Evolutionary conservation across 1,284 basidiomycete species (phyloP), one percentile per base, ranked within the genome.

Genomic region (Ceratobasidium papillatum): DNA sequence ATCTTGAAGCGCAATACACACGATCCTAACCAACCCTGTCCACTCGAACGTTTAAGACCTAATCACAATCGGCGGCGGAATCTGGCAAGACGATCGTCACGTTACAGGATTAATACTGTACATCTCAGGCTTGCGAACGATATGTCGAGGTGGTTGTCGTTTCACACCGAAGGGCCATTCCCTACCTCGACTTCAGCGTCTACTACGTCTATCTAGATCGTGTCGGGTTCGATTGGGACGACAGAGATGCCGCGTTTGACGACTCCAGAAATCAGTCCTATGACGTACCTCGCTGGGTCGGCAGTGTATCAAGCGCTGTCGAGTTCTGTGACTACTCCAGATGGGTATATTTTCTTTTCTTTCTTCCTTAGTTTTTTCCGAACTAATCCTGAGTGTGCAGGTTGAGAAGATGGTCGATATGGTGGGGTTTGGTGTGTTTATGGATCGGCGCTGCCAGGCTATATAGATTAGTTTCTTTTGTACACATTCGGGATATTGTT

Each of bases 31-130:
- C 11, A 64, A 64, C 45, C 62, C 62, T 25, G 30, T 32, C 1
- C 43, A 19, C 30, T 64, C 30, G 45, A 64, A 64, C 30, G 14
- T 64, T 19, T 32, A 43, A 9, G 47, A 64, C 27, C 62, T 27
- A 1, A 64, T 1, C 27, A 11, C 32, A 2, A 51, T 64, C 30
- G 62, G 62, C 62, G 62, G 62, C 30, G 62, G 45, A 1, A 14
- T 64, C 0, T 64, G 62, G 62, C 43, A 64, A 19, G 62, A 64
- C 62, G 62, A 64, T 11, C 25, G 49, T 0, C 62, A 64, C 19
- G 19, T 49, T 34, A 64, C 62, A 7, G 34, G 62, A n/a, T n/a
- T n/a, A n/a, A n/a, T 17, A 36, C 51, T n/a, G n/a, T 64, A 1
- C 62, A 64, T 34, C 36, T 8, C 43, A 30, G 45, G 19, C 1